Conservation (phyloP, 306 rosid genomes). For the Carpinus viminea region DNA sequence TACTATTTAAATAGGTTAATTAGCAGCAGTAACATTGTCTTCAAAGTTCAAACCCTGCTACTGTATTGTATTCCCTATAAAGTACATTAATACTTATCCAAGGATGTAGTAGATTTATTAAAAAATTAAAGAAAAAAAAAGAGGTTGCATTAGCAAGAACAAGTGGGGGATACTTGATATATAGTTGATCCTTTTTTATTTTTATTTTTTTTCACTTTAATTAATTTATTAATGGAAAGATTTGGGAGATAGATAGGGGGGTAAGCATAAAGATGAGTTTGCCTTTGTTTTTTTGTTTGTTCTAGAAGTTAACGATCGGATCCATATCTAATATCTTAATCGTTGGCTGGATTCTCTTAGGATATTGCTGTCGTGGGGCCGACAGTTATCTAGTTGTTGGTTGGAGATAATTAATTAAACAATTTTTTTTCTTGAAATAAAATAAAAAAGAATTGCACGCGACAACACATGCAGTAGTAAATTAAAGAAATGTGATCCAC, state of each 20-base stretch:
- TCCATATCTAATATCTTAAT: slow-evolving; percentile 47
- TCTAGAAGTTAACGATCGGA: slow-evolving; percentile 19
- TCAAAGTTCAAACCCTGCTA: slow-evolving; percentile 2
- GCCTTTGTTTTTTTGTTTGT: slow-evolving; percentile 23
- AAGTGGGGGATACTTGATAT: slow-evolving; percentile 20
- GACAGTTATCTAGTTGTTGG: not conserved
- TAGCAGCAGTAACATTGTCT: not conserved
- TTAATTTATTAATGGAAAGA: not conserved
- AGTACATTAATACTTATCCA: slow-evolving; percentile 6
- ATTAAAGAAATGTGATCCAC: slow-evolving; percentile 19
- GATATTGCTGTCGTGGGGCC: slow-evolving; percentile 33
- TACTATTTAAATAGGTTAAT: slow-evolving; percentile 18
- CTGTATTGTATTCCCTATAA: not conserved
- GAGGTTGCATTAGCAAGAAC: not conserved
- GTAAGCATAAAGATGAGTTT: not conserved
- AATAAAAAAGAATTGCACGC: too few species aligned
- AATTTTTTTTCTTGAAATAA: too few species aligned
- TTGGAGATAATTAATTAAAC: not conserved
- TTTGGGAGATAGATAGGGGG: slow-evolving; percentile 26
- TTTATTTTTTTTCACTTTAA: not conserved
- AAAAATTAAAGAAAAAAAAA: not conserved
- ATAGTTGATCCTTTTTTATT: too few species aligned
- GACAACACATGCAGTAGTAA: too few species aligned
- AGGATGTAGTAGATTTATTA: slow-evolving; percentile 15
- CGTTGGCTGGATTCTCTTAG: slow-evolving; percentile 55